These are phyloP conservation scores for Linanthus parryae DNA, from an alignment of 148 eudicot species.

Conservation along the genomic window DNA sequence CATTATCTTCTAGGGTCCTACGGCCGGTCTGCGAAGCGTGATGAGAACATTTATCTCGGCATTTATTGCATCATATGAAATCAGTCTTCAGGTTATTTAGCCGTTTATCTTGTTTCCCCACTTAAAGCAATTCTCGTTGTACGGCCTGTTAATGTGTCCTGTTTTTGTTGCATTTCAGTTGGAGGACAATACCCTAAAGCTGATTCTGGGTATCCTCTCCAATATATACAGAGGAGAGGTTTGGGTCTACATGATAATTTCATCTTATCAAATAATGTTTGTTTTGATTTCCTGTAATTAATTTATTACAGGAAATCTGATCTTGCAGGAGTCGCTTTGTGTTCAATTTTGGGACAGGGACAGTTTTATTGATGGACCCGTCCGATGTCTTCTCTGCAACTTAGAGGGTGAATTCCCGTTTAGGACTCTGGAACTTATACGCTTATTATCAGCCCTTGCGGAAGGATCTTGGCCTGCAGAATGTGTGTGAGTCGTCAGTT, in stretches of 20 bases:
- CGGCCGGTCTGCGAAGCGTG: slow-evolving; percentile 81
- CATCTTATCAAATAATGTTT: slow-evolving; percentile 1
- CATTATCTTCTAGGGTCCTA: slow-evolving; percentile 54
- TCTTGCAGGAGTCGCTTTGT: slow-evolving; percentile 91
- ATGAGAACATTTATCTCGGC: slow-evolving; percentile 84
- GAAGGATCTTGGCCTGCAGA: slow-evolving; percentile 98
- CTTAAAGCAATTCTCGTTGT: no score
- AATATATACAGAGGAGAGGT: slow-evolving; percentile 93
- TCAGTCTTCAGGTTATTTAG: slow-evolving; percentile 63
- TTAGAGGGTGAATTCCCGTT: slow-evolving; percentile 88
- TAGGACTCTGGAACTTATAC: slow-evolving; percentile 56
- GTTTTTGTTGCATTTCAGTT: slow-evolving; percentile 42
- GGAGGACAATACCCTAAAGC: slow-evolving; percentile 63
- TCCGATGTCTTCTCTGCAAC: slow-evolving; percentile 79
- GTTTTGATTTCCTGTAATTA: slow-evolving; percentile 5
- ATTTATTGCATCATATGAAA: slow-evolving; percentile 95
- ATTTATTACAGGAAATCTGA: slow-evolving; percentile 2
- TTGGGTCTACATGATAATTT: slow-evolving; percentile 17
- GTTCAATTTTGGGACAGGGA: slow-evolving; percentile 92
- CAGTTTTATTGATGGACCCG: slow-evolving; percentile 90
- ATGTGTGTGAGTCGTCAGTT: slow-evolving; percentile 89
- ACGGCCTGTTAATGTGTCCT: background rate
- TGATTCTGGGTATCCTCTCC: slow-evolving; percentile 68
- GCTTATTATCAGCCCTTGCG: slow-evolving; percentile 68
- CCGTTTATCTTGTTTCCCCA: background rate